These are phyloP conservation scores for Catharanthus roseus DNA, from an alignment of 257 asterid species.

Conservation along the genomic window DNA sequence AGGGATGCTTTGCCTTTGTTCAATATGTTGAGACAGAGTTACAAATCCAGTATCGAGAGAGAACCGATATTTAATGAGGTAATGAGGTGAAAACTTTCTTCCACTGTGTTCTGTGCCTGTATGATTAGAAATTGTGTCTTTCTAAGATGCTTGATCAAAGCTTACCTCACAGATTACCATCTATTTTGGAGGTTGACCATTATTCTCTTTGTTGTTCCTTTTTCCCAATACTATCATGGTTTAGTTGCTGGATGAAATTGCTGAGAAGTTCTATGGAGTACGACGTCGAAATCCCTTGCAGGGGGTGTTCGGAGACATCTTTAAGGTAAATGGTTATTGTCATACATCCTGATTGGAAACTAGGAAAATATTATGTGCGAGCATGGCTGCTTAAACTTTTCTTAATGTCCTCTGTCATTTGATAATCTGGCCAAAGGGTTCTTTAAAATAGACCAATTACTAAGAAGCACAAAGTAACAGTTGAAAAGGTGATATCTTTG, in stretches of 20 bases:
- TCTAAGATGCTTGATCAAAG: conserved; percentile 1
- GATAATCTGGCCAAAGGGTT: neutral
- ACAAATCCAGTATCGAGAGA: conserved; percentile 56
- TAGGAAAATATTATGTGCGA: neutral
- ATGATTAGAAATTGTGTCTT: neutral
- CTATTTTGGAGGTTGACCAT: conserved; percentile 11
- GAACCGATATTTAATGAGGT: conserved; percentile 69
- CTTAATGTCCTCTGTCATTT: neutral
- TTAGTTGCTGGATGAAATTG: conserved; percentile 84
- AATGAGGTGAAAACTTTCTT: conserved; percentile 48
- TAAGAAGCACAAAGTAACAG: neutral
- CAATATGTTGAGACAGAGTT: conserved; percentile 72
- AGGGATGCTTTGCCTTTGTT: conserved; percentile 95
- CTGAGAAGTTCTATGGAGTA: conserved; percentile 79
- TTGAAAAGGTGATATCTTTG: too few species aligned
- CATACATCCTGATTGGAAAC: neutral
- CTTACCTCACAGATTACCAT: neutral
- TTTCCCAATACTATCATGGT: conserved; percentile 13
- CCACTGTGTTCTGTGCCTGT: neutral
- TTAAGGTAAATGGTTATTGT: conserved; percentile 38
- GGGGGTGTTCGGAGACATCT: conserved; percentile 91
- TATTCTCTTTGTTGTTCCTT: conserved; percentile 12
- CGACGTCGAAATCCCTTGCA: conserved; percentile 69
- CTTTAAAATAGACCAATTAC: neutral
- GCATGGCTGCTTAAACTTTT: neutral